A percentile compares a stretch with the other conserved stretches of the same genome.
These are phyloP conservation scores for Conoideocrella luteorostrata DNA, from an alignment of 2,329 filamentous ascomycete species.

Conservation along the genomic window DNA sequence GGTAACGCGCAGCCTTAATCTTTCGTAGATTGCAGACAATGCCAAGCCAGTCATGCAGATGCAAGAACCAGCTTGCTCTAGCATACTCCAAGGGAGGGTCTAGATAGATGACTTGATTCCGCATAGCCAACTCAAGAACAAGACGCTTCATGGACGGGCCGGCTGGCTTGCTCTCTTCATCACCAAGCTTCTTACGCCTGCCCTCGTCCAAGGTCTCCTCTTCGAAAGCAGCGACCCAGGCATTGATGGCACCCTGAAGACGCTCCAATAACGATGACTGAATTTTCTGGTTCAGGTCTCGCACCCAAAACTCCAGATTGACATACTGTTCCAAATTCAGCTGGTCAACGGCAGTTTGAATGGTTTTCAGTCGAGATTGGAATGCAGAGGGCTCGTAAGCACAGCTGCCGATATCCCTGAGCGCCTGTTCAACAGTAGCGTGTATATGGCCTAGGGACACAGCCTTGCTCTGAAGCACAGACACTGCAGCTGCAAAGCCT, in stretches of 20 bases:
- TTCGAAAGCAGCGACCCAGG: conserved; percentile 85
- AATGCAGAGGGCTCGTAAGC: conserved; percentile 77
- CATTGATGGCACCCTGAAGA: conserved; percentile 72
- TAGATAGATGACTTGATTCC: conserved; percentile 94
- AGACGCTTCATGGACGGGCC: conserved; percentile 64
- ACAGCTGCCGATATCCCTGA: conserved; percentile 78
- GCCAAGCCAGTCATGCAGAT: conserved; percentile 89
- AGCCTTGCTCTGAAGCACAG: conserved; percentile 82
- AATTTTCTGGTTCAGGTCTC: conserved; percentile 77
- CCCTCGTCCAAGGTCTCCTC: conserved; percentile 49
- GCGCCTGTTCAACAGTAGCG: conserved; percentile 70
- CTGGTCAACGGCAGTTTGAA: conserved; percentile 91
- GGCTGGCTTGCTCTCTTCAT: conserved; percentile 41
- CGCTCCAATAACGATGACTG: conserved; percentile 74
- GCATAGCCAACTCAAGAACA: conserved; percentile 92
- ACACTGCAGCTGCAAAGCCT: conserved; percentile 83
- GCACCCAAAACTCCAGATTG: conserved; percentile 87
- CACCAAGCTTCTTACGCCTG: conserved; percentile 42
- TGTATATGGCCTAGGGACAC: conserved; percentile 72
- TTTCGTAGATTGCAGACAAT: conserved; percentile 88
- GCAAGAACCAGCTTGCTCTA: conserved; percentile 85
- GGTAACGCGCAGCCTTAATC: conserved; percentile 91
- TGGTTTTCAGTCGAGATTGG: conserved; percentile 70
- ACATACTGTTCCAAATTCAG: conserved; percentile 94
- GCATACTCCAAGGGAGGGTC: conserved; percentile 91